A percentile compares a stretch with the other conserved stretches of the same genome.
phyloP scores from a whole-genome alignment of 2,329 filamentous ascomycete genomes.

The Ceratocystis variospora region DNA sequence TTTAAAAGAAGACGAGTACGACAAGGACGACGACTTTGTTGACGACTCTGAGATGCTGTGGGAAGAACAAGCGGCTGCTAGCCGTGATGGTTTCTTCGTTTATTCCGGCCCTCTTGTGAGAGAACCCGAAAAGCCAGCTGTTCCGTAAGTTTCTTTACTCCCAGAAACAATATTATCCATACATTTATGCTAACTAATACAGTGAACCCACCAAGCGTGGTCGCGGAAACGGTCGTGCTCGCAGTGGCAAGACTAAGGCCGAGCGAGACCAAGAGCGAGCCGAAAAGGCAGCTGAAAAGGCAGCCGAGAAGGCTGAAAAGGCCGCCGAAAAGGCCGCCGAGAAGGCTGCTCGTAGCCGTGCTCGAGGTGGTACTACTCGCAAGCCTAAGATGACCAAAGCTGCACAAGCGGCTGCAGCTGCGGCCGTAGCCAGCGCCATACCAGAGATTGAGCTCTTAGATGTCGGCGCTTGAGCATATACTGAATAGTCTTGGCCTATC shows the following conservation, averaged over 20 bases:
- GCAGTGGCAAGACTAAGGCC: constrained; percentile 18
- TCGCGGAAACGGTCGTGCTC: constrained; percentile 30
- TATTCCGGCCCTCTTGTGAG: constrained; percentile 85
- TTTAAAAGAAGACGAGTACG: constrained; percentile 70
- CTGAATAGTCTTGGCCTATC: neutral
- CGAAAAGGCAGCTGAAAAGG: constrained; percentile 18
- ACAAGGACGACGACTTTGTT: constrained; percentile 70
- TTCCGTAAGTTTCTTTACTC: constrained; percentile 32
- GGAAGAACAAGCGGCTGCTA: constrained; percentile 89
- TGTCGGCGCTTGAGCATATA: constrained; percentile 17
- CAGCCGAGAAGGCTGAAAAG: constrained; percentile 17
- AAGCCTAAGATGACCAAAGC: constrained; percentile 18
- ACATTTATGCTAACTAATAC: constrained; percentile 26
- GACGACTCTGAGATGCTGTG: constrained; percentile 91
- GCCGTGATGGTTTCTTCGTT: constrained; percentile 94
- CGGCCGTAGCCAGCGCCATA: constrained; percentile 8
- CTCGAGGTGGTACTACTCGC: constrained; percentile 12
- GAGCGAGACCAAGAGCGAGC: constrained; percentile 17
- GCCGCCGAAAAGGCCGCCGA: constrained; percentile 16
- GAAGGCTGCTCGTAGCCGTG: constrained; percentile 14
- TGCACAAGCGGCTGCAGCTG: constrained; percentile 13
- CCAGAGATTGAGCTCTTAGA: constrained; percentile 18
- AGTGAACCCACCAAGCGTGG: constrained; percentile 60
- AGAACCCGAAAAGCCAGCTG: constrained; percentile 62
- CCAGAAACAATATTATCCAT: constrained; percentile 3